phyloP scores from a whole-genome alignment of 108 stramenopile species.

The Skeletonema costatum region DNA sequence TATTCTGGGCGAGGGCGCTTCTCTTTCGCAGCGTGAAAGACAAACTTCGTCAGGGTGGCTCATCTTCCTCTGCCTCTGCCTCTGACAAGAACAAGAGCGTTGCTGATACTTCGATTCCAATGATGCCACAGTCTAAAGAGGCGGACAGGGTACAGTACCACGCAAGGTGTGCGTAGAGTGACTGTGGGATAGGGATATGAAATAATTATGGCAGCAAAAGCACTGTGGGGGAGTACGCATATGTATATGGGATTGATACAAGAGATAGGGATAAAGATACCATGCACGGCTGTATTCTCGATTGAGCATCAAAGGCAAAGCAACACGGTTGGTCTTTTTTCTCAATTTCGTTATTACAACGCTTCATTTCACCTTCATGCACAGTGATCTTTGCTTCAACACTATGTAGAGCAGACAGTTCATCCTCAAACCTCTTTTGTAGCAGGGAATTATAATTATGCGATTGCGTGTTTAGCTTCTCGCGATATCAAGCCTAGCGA shows the following conservation, averaged over 20 bases:
- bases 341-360: constrained; percentile 85
- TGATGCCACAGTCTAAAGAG: constrained; percentile 2
- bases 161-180: constrained; percentile 16
- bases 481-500: constrained; percentile 71
- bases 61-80: not conserved
- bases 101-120: not conserved
- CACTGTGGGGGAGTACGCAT: too few relatives aligned
- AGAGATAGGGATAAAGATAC: too few relatives aligned
- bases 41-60: not conserved
- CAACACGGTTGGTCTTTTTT: constrained; percentile 83
- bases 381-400: constrained; percentile 63
- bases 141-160: not conserved
- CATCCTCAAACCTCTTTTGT: constrained; percentile 48
- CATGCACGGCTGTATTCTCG: constrained; percentile 78
- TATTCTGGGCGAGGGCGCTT: not conserved
- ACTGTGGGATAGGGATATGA: not conserved
- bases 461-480: constrained; percentile 70
- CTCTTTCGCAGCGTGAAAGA: not conserved
- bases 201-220: too few relatives aligned
- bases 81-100: not conserved
- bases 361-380: constrained; percentile 79
- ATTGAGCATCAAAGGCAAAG: constrained; percentile 77
- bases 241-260: too few relatives aligned
- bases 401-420: constrained; percentile 43
- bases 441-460: constrained; percentile 59